Percentiles rank a stretch among this genome's conserved stretches.
These are phyloP conservation scores for Salix dunnii DNA, from an alignment of 345 rosid genomes.

Conservation along the genomic window DNA sequence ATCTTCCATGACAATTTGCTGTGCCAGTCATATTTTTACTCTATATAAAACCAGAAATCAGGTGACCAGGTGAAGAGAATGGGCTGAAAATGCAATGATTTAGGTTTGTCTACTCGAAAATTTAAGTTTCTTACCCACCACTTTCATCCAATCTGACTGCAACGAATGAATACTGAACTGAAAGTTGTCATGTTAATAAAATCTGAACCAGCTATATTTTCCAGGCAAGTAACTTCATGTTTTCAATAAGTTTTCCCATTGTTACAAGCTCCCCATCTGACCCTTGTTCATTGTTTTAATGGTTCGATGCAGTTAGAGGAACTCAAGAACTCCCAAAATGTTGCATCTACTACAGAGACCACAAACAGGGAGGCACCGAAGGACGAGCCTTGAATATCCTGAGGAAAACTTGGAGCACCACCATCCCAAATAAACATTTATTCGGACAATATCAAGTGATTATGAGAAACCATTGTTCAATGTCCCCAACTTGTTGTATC, in stretches of 20 bases:
- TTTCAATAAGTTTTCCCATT: background rate
- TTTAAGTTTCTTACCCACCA: background rate
- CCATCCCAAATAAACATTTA: background rate
- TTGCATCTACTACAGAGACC: slow-evolving; percentile 27
- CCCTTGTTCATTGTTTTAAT: background rate
- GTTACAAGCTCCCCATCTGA: background rate
- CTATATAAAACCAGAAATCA: background rate
- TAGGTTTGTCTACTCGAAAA: background rate
- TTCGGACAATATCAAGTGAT: background rate
- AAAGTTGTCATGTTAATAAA: background rate
- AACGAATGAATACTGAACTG: background rate
- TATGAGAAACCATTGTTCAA: background rate
- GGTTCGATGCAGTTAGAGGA: slow-evolving; percentile 51
- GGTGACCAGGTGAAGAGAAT: background rate
- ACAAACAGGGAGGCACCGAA: slow-evolving; percentile 31
- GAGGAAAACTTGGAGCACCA: background rate
- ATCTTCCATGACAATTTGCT: background rate
- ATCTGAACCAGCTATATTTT: background rate
- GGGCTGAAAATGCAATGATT: background rate
- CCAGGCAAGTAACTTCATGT: background rate
- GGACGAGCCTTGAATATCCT: slow-evolving; percentile 24
- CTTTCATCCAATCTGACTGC: background rate
- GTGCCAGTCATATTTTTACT: background rate
- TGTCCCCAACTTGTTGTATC: background rate
- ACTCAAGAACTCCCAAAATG: slow-evolving; percentile 31